phyloP scores from a whole-genome alignment of 345 rosid genomes.

The Hirschfeldia incana region DNA sequence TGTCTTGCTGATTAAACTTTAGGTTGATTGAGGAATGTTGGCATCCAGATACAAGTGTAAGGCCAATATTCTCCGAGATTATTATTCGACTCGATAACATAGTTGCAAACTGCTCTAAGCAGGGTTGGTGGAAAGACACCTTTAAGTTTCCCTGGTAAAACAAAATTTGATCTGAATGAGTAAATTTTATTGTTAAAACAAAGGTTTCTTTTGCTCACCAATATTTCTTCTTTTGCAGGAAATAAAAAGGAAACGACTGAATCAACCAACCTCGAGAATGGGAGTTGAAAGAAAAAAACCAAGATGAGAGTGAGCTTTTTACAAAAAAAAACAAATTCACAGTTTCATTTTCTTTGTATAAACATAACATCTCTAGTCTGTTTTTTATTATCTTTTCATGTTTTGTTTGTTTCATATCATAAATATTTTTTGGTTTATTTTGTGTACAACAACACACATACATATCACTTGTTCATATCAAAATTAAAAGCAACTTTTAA shows the following conservation, averaged over 20 bases:
- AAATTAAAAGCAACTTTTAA: not conserved
- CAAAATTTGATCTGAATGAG: not conserved
- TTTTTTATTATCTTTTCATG: not conserved
- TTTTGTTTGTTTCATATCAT: constrained; percentile 13
- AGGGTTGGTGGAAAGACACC: constrained; percentile 95
- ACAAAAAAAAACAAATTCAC: not conserved
- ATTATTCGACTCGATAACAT: constrained; percentile 76
- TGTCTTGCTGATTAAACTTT: constrained; percentile 1
- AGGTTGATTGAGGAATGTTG: constrained; percentile 96
- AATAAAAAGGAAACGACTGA: constrained; percentile 23
- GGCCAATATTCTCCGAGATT: constrained; percentile 84
- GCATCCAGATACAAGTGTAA: constrained; percentile 55
- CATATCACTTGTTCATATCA: constrained; percentile 17
- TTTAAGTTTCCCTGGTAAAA: constrained; percentile 90
- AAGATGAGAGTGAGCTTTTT: constrained; percentile 12
- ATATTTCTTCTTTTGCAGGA: constrained; percentile 24
- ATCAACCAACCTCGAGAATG: not conserved
- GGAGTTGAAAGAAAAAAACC: constrained; percentile 1
- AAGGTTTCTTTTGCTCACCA: not conserved
- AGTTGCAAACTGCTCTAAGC: constrained; percentile 70
- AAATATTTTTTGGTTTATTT: constrained; percentile 12
- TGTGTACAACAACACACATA: constrained; percentile 1
- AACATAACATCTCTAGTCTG: not conserved
- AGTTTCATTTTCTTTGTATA: constrained; percentile 8
- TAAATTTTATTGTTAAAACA: not conserved